These are phyloP conservation scores for Ustulina deusta DNA, from an alignment of 2,329 filamentous ascomycete species.

Conservation along the genomic window DNA sequence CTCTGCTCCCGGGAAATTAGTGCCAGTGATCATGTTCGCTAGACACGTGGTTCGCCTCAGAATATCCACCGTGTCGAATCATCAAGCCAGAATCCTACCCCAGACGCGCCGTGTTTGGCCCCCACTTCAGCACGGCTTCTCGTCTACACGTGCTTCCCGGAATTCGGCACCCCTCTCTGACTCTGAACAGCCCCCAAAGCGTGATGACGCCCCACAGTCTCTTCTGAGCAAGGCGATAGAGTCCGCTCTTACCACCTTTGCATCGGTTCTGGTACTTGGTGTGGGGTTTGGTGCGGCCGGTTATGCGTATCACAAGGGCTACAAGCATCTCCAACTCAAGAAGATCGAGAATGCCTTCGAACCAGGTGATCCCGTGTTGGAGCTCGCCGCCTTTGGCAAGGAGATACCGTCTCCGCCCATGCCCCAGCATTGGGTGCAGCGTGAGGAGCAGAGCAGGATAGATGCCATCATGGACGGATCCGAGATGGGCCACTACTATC, in stretches of 20 bases:
- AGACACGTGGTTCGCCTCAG: conserved; percentile 25
- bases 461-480: conserved; percentile 84
- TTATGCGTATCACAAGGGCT: conserved; percentile 82
- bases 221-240: conserved; percentile 75
- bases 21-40: conserved; percentile 32
- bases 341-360: conserved; percentile 95
- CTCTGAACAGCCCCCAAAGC: conserved; percentile 24
- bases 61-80: conserved; percentile 21
- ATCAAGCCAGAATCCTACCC: conserved; percentile 18
- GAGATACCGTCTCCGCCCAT: conserved; percentile 61
- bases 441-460: conserved; percentile 84
- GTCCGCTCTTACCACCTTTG: conserved; percentile 79
- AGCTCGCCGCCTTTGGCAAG: conserved; percentile 76
- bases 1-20: conserved; percentile 5
- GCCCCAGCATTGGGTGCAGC: conserved; percentile 80
- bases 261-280: conserved; percentile 78
- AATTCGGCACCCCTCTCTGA: conserved; percentile 20
- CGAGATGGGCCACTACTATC: conserved; percentile 84
- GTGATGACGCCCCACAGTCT: conserved; percentile 46
- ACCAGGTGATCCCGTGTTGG: conserved; percentile 90
- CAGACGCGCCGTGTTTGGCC: conserved; percentile 34
- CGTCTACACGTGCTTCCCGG: conserved; percentile 28
- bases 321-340: conserved; percentile 89
- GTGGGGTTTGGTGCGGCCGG: conserved; percentile 74
- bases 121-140: conserved; percentile 36